Evolutionary conservation across 495 filamentous ascomycete species (phyloP), one percentile per base, ranked within the genome.

Genomic region (Chaetomidium leptoderma): DNA sequence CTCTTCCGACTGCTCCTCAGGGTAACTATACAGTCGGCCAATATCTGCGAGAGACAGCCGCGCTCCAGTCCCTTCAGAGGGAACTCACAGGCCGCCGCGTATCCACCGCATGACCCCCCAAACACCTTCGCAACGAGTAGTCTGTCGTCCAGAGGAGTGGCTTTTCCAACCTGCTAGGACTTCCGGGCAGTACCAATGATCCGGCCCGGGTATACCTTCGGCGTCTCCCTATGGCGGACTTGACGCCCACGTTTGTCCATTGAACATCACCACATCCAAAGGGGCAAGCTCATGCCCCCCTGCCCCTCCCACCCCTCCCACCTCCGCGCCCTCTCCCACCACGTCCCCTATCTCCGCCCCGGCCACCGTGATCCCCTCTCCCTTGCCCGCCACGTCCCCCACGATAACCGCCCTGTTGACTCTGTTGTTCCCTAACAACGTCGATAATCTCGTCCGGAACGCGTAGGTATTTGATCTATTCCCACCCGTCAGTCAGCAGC

Each of bases 381-480:
- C 83, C 74, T 51, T 76, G 76, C 55, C 76, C 88, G 43, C 88
- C 88, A 27, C 90, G 83, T 40, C 85, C 85, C 21, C 89, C 85
- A 65, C 77, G 80, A 67, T 74, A 86, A 24, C 75, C 73, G 26
- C 73, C 66, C 27, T 70, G 64, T 66, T 92, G 86, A 43, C 74
- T 78, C 58, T 92, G 86, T 68, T 95, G 91, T 42, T 97, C 92
- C 77, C 91, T 96, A 13, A 92, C 91, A 10, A 91, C 69, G 53
- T 97, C 93, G 71, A 97, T 85, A 57, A 97, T 93, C 68, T 97
- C 91, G 70, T 97, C 92, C 45, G 91, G 89, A 3, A 98, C 90
- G 50, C 91, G 88, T 35, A 98, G 83, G 74, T 96, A 98, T 81
- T 98, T 98, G 78, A 98, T 98, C 93, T 98, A 64, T 49, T n/a